Percentiles rank a stretch among this genome's conserved stretches.
Conservation (phyloP, 805 yeast genomes). For the Myxozyma udenii region DNA sequence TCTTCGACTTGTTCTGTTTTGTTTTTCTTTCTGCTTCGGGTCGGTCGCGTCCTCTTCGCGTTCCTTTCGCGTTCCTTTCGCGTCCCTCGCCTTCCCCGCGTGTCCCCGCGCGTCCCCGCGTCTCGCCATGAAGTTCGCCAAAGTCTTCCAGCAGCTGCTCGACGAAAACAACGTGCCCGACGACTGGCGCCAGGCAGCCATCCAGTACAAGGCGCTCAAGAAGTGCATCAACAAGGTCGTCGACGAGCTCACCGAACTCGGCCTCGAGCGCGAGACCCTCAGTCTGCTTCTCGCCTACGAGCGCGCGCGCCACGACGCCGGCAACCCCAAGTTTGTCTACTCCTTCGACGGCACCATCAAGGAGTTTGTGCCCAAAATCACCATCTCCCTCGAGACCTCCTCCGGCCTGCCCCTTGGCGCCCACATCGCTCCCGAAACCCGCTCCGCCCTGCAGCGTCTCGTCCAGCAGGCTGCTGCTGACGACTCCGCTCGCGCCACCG, state of each 20-base stretch:
- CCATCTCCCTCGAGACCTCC: slow-evolving; percentile 28
- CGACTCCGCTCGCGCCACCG: slow-evolving; percentile 2
- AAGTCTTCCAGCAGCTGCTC: slow-evolving; percentile 61
- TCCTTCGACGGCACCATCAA: slow-evolving; percentile 29
- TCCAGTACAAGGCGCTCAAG: slow-evolving; percentile 67
- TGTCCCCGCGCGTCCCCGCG: not conserved
- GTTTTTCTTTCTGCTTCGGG: too few relatives aligned
- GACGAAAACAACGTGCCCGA: slow-evolving; percentile 59
- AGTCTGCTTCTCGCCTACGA: slow-evolving; percentile 33
- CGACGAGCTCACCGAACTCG: slow-evolving; percentile 56
- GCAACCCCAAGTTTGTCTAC: slow-evolving; percentile 22
- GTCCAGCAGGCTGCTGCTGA: slow-evolving; percentile 14
- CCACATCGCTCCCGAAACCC: slow-evolving; percentile 19
- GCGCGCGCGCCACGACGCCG: slow-evolving; percentile 14
- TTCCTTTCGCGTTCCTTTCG: too few relatives aligned
- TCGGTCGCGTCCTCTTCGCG: too few relatives aligned
- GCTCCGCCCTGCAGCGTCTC: slow-evolving; percentile 15
- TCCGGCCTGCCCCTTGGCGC: slow-evolving; percentile 28
- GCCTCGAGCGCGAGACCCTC: slow-evolving; percentile 49
- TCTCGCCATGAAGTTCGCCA: slow-evolving; percentile 67
- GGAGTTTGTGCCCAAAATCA: slow-evolving; percentile 34
- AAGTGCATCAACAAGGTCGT: slow-evolving; percentile 66
- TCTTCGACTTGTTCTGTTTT: too few relatives aligned
- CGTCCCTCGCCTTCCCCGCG: not conserved
- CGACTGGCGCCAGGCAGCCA: slow-evolving; percentile 66